Evolutionary conservation across 2,329 filamentous ascomycete genomes (phyloP), one percentile per base, ranked within the genome.

Genomic region (Fusarium mangiferae): DNA sequence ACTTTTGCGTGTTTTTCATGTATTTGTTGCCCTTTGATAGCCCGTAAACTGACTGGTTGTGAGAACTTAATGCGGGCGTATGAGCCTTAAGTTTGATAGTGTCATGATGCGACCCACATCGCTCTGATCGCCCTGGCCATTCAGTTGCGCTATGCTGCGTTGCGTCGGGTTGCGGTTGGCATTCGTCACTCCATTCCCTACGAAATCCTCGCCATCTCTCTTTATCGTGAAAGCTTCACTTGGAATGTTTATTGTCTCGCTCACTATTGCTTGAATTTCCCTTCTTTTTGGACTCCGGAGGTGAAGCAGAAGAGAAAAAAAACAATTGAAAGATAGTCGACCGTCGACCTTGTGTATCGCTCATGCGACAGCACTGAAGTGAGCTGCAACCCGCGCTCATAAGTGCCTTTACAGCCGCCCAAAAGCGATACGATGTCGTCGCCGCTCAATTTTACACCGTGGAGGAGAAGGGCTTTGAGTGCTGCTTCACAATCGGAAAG

Each of bases 381-480:
- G 59, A 62, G 62, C 70, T 70, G 57, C 64, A 64, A 67, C 70
- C 55, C 56, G 67, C 56, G 48, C 68, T 68, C 58, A 66, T 51
- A 63, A 64, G 76, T 76, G 70, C 69, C 54, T 63, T 62, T 64
- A 49, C 62, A 41, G 68, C 60, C 52, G 58, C 58, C 44, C 55
- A 66, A 71, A 75, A 61, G 41, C 58, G 39, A 35, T 60, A 58
- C 38, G 46, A 88, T 88, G 87, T 86, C 87, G 55, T 84, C 83
- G 69, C 83, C 86, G 8, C 82, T 85, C 65, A 82, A 83, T 73
- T 87, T 88, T 80, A 83, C 85, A 41, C 82, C 86, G 15, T 88
- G 87, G 85, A 82, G 85, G 76, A 84, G 83, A 75, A 83, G 82
- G 62, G 80, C 82, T 26, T 78, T 82, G 79, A 82, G 83, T 82